These are phyloP conservation scores for Alternaria sp. DNA, from an alignment of 2,329 filamentous ascomycete species.

Conservation along the genomic window DNA sequence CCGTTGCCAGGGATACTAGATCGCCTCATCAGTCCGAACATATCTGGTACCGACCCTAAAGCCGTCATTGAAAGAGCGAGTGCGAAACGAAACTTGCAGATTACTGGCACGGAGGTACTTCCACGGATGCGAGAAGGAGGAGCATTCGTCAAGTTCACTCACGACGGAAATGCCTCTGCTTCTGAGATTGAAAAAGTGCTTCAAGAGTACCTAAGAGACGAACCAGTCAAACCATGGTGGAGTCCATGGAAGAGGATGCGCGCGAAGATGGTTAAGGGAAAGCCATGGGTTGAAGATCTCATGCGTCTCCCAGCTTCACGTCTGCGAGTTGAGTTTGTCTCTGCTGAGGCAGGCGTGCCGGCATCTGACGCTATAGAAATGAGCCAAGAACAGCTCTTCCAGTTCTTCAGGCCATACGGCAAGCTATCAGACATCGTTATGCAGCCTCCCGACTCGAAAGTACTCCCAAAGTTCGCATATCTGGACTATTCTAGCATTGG, in stretches of 20 bases:
- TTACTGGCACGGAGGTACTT: slow-evolving; percentile 82
- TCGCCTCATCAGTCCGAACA: slow-evolving; percentile 60
- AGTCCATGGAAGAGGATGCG: slow-evolving; percentile 81
- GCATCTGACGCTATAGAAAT: slow-evolving; percentile 78
- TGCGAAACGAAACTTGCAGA: slow-evolving; percentile 63
- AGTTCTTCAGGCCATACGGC: slow-evolving; percentile 87
- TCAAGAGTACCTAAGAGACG: slow-evolving; percentile 69
- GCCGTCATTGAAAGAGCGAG: slow-evolving; percentile 67
- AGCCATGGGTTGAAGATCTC: slow-evolving; percentile 94
- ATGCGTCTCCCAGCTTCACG: slow-evolving; percentile 80
- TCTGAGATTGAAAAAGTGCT: slow-evolving; percentile 70
- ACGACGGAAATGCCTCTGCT: slow-evolving; percentile 57
- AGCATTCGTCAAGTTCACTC: slow-evolving; percentile 86
- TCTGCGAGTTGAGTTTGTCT: slow-evolving; percentile 84
- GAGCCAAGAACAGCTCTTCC: slow-evolving; percentile 86
- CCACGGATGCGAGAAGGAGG: slow-evolving; percentile 91
- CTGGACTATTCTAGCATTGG: slow-evolving; percentile 78
- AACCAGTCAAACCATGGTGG: slow-evolving; percentile 87
- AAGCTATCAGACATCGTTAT: slow-evolving; percentile 86
- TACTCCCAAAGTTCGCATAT: slow-evolving; percentile 79
- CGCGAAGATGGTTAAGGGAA: slow-evolving; percentile 78
- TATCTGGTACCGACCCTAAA: slow-evolving; percentile 65
- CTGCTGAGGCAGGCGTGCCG: slow-evolving; percentile 73
- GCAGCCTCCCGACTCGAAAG: slow-evolving; percentile 86
- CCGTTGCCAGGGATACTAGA: slow-evolving; percentile 63